Conservation (phyloP, 1,284 basidiomycete species). For the Cerioporus squamosus region DNA sequence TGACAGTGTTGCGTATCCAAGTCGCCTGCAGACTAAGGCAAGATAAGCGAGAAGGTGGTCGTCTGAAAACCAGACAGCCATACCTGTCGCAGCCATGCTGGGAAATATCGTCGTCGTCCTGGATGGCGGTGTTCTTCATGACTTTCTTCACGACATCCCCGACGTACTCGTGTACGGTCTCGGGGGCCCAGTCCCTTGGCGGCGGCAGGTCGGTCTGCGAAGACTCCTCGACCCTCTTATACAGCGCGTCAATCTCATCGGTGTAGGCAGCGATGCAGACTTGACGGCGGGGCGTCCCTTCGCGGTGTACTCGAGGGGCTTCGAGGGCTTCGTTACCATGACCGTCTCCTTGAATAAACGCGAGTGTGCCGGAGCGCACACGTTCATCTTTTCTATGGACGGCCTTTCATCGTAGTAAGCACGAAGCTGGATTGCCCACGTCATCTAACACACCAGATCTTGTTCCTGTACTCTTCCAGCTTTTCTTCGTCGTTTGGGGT, state of each 20-base stretch:
- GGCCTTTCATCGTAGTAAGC: slow-evolving; percentile 30
- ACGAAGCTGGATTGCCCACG: not conserved
- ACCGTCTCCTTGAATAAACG: slow-evolving; percentile 44
- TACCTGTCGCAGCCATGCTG: slow-evolving; percentile 43
- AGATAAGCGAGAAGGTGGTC: not conserved
- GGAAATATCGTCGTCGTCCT: slow-evolving; percentile 29
- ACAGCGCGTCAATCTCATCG: slow-evolving; percentile 35
- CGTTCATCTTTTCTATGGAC: slow-evolving; percentile 40
- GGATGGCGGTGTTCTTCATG: slow-evolving; percentile 12
- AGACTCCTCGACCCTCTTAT: slow-evolving; percentile 30
- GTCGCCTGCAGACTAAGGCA: slow-evolving; percentile 37
- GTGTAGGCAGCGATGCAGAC: slow-evolving; percentile 36
- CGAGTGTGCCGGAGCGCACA: slow-evolving; percentile 42
- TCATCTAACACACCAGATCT: slow-evolving; percentile 32
- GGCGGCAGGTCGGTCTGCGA: slow-evolving; percentile 22
- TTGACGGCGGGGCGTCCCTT: slow-evolving; percentile 36
- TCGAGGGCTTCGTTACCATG: slow-evolving; percentile 28
- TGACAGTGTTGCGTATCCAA: slow-evolving; percentile 40
- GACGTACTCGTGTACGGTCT: slow-evolving; percentile 27
- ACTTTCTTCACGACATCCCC: slow-evolving; percentile 30
- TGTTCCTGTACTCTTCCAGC: slow-evolving; percentile 31
- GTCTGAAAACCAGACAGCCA: too few species aligned
- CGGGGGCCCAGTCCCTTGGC: slow-evolving; percentile 29
- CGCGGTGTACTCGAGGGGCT: slow-evolving; percentile 37
- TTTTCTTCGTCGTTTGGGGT: slow-evolving; percentile 28